Base-by-base conservation (phyloP, 2,329 filamentous ascomycete species). In the Biscogniauxia mediterranea region DNA sequence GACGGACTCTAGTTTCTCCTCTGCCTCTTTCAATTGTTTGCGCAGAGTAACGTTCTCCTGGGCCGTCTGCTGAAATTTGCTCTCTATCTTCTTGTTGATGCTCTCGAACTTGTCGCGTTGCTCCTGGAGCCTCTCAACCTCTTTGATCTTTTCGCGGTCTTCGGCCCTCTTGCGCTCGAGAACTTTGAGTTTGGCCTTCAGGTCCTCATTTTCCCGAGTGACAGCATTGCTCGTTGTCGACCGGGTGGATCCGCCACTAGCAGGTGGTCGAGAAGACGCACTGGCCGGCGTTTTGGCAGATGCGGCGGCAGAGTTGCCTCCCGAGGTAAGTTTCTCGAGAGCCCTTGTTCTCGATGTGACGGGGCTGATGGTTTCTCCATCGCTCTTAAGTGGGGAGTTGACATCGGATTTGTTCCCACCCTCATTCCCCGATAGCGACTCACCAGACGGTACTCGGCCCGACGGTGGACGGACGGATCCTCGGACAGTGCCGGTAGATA, bases 71-170 rank as follows among this genome's bases (percentile, higher is more conserved):
- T 96, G 92, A 65, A 92, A 93, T 75, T 97, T 98, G 49, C 87
- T 83, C 73, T 97, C 92, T 54, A 99, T 79, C 70, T 96, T 97
- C 71, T 96, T 90, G 55, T 97, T 93, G 65, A 98, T 92, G 5
- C 77, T 82, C 73, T 96, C 91, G 64, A 90, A 93, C 66, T 89
- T 89, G 70, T 94, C 90, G 26, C 87, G 83, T 69, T 96, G 91
- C 19, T 85, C 82, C 71, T 93, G 88, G 17, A 93, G 77, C 66
- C 89, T 87, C 60, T 96, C 91, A 54, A 97, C 76, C 13, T 83
- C 84, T 71, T 94, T 93, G 56, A 97, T 76, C 72, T 92, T 91
- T 68, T 97, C 93, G 20, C 92, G 85, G 70, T 97, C 92, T 65
- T 98, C 94, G 13, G 84, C 73, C 60, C 92, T 83, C 75, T 97